These are phyloP conservation scores for Leccinum barrowsii DNA, from an alignment of 768 basidiomycete genomes.

Conservation along the genomic window DNA sequence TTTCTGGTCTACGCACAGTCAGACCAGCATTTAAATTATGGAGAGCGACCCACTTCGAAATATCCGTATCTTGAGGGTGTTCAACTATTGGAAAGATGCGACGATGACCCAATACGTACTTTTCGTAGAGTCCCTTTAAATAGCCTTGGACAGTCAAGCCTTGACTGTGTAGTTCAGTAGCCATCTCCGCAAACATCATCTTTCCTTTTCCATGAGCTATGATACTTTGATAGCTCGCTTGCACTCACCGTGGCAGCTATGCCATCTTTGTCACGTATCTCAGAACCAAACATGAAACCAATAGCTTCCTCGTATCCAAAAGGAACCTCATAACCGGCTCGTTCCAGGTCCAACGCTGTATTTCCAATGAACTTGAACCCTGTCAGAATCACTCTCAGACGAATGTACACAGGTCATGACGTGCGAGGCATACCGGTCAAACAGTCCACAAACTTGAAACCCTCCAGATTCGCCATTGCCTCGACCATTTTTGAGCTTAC, in stretches of 20 bases:
- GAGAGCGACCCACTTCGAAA: slow-evolving; percentile 51
- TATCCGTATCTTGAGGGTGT: slow-evolving; percentile 59
- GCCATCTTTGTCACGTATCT: slow-evolving; percentile 86
- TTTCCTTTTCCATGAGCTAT: slow-evolving; percentile 25
- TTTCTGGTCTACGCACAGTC: slow-evolving; percentile 60
- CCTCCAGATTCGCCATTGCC: slow-evolving; percentile 68
- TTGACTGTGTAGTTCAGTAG: slow-evolving; percentile 42
- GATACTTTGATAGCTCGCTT: not conserved
- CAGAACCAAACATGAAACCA: slow-evolving; percentile 81
- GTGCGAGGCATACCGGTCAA: slow-evolving; percentile 56
- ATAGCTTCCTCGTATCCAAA: slow-evolving; percentile 94
- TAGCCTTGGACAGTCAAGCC: slow-evolving; percentile 55
- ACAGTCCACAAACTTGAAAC: slow-evolving; percentile 83
- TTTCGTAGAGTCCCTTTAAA: slow-evolving; percentile 60
- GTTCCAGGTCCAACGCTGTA: slow-evolving; percentile 61
- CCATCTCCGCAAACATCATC: slow-evolving; percentile 71
- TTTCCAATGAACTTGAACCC: slow-evolving; percentile 94
- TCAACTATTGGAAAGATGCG: not conserved
- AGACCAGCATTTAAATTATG: not conserved
- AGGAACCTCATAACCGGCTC: slow-evolving; percentile 64
- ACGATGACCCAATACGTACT: slow-evolving; percentile 36
- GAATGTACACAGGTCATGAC: not conserved
- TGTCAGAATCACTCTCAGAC: slow-evolving; percentile 22
- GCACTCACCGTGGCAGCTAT: slow-evolving; percentile 69
- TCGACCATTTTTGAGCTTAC: slow-evolving; percentile 91